Evolutionary conservation across 2,329 filamentous ascomycete species (phyloP), one percentile per base, ranked within the genome.

Genomic region (Orbilia javanica): DNA sequence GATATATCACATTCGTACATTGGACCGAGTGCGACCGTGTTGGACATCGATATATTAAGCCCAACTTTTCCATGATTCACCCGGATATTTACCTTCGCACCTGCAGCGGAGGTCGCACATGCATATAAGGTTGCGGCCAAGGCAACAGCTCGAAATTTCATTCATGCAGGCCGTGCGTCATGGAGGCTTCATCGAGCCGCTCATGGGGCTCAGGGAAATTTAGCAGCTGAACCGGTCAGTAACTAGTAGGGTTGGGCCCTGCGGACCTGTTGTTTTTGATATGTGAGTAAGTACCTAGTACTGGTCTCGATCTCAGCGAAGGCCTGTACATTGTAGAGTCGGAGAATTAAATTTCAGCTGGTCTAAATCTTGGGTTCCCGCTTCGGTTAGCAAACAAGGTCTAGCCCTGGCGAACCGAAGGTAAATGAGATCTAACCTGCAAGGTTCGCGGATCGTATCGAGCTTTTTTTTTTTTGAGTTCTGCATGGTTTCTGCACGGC

Each of bases 281-380:
- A n/a, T n/a, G n/a, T n/a, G n/a, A n/a, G n/a, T n/a, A n/a, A n/a
- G n/a, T n/a, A n/a, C n/a, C n/a, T n/a, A n/a, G n/a, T n/a, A n/a
- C n/a, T 39, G 10, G 36, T 39, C 11, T 8, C n/a, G n/a, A n/a
- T n/a, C n/a, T n/a, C n/a, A n/a, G n/a, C n/a, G n/a, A n/a, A n/a
- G n/a, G n/a, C n/a, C n/a, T n/a, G n/a, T n/a, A n/a, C n/a, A n/a
- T n/a, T 39, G 4, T 13, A 10, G 46, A 5, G 50, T 53, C 50
- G 50, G 50, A 53, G 25, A 53, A 53, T 53, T 53, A 13, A 53
- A 53, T 53, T 53, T 53, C 50, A 31, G 27, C 25, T 53, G 13
- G 50, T 53, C 25, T 31, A n/a, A 39, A 29, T 18, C 25, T 2
- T 53, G 27, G 50, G 18, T 53, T 53, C 50, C n/a, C 50, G 50